A percentile compares a stretch with the other conserved stretches of the same genome.
Evolutionary conservation across 2,329 filamentous ascomycete species (phyloP).

Genomic region (Pestalotiopsis sp.): DNA sequence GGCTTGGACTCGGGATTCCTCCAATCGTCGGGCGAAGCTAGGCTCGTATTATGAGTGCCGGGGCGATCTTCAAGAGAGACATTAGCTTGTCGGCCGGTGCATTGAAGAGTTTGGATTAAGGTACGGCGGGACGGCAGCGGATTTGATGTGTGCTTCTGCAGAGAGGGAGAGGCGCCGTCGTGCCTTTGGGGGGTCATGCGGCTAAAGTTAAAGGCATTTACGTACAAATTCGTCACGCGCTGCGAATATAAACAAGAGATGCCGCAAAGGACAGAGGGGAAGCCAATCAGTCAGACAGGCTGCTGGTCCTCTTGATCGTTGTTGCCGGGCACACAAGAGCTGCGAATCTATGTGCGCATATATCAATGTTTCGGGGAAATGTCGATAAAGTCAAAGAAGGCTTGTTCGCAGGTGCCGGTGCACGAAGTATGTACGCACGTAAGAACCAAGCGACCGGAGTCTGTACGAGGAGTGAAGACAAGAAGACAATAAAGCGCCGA

Average conservation of each 20-base stretch:
- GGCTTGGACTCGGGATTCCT: neutral
- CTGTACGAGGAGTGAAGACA: neutral
- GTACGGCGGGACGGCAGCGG: neutral
- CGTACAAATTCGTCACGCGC: neutral
- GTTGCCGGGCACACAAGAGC: neutral
- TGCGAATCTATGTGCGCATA: neutral
- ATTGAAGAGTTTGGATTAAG: neutral
- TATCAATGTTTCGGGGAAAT: neutral
- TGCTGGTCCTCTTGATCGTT: neutral
- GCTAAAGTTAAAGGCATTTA: slow-evolving; percentile 2
- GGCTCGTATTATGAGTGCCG: neutral
- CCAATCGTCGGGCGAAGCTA: neutral
- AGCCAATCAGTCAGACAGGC: neutral
- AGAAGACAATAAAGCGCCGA: neutral
- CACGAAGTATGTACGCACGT: neutral
- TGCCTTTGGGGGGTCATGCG: neutral
- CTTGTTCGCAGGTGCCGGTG: neutral
- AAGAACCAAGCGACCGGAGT: neutral
- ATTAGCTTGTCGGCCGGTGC: neutral
- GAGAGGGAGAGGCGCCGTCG: neutral
- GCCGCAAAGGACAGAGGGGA: neutral
- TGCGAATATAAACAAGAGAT: neutral
- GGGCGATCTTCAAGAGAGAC: neutral
- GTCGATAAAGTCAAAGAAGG: neutral
- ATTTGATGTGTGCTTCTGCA: neutral